phyloP scores from a whole-genome alignment of 139 green algal species.

The Asterochloris sp. region DNA sequence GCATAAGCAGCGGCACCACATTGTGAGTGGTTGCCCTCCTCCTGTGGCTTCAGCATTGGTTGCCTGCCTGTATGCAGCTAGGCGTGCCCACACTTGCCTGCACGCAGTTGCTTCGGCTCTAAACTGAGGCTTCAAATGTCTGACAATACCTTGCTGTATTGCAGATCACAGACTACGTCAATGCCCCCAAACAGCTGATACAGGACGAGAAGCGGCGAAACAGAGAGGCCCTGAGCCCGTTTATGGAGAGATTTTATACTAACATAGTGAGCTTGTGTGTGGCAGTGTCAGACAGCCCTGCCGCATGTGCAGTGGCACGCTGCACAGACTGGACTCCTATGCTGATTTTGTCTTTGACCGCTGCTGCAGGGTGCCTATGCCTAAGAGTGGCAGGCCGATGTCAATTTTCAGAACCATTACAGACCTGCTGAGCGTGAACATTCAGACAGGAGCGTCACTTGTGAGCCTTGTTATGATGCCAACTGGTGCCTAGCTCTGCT shows the following conservation, averaged over 20 bases:
- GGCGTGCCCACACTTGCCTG: neutral
- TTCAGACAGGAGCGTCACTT: too few species aligned
- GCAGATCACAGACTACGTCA: slow-evolving; percentile 40
- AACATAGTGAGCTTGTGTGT: neutral
- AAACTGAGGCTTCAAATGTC: neutral
- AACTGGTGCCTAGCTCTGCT: too few species aligned
- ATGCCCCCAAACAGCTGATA: neutral
- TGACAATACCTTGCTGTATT: neutral
- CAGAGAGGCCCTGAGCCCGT: slow-evolving; percentile 18
- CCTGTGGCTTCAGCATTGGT: neutral
- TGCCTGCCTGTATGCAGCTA: neutral
- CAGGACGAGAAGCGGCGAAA: neutral
- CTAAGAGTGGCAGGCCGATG: too few species aligned
- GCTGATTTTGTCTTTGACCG: too few species aligned
- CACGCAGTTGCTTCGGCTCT: neutral
- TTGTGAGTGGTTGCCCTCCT: slow-evolving; percentile 30
- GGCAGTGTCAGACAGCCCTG: too few species aligned
- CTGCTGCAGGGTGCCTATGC: too few species aligned
- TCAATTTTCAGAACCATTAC: too few species aligned
- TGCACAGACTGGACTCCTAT: too few species aligned
- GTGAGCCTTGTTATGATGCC: too few species aligned
- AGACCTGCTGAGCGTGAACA: too few species aligned
- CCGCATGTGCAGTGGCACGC: too few species aligned
- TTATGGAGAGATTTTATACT: slow-evolving; percentile 47
- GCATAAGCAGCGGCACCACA: slow-evolving; percentile 86